Conservation (phyloP, 495 filamentous ascomycete species). For the Wilcoxina mikolae region DNA sequence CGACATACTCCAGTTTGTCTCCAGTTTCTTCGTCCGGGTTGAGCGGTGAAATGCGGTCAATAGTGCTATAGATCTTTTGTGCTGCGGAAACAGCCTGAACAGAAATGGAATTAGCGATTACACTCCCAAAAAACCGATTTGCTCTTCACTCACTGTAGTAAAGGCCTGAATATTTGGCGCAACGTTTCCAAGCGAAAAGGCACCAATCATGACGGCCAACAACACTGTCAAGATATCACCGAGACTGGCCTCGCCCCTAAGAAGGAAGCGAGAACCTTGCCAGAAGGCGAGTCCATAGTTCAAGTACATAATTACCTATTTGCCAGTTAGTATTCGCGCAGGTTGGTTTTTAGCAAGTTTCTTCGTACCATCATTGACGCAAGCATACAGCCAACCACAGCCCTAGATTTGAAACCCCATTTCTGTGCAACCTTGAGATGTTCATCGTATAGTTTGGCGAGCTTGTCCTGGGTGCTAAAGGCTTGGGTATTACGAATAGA, state of each 20-base stretch:
- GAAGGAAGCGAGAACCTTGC: slow-evolving; percentile 73
- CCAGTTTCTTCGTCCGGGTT: slow-evolving; percentile 64
- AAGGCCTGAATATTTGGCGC: slow-evolving; percentile 76
- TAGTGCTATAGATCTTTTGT: slow-evolving; percentile 79
- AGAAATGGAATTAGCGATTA: no score
- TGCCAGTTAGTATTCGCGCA: background rate
- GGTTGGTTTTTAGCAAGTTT: background rate
- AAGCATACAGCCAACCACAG: slow-evolving; percentile 57
- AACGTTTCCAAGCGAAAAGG: slow-evolving; percentile 80
- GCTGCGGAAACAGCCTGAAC: slow-evolving; percentile 72
- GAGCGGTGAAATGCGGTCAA: slow-evolving; percentile 77
- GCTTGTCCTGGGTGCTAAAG: slow-evolving; percentile 79
- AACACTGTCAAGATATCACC: slow-evolving; percentile 59
- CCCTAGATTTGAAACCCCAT: slow-evolving; percentile 63
- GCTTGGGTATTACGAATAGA: slow-evolving; percentile 87
- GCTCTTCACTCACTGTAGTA: no score
- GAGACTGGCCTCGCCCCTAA: slow-evolving; percentile 44
- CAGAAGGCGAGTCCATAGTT: slow-evolving; percentile 58
- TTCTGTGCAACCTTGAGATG: slow-evolving; percentile 58
- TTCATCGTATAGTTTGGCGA: slow-evolving; percentile 66
- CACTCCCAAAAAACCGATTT: no score
- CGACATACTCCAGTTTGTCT: slow-evolving; percentile 50
- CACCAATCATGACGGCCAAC: slow-evolving; percentile 79
- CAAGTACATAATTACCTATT: background rate
- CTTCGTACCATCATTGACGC: slow-evolving; percentile 57